Evolutionary conservation across 192 early-diverging fungal species (phyloP).

Genomic region (Spinellus fusiger): DNA sequence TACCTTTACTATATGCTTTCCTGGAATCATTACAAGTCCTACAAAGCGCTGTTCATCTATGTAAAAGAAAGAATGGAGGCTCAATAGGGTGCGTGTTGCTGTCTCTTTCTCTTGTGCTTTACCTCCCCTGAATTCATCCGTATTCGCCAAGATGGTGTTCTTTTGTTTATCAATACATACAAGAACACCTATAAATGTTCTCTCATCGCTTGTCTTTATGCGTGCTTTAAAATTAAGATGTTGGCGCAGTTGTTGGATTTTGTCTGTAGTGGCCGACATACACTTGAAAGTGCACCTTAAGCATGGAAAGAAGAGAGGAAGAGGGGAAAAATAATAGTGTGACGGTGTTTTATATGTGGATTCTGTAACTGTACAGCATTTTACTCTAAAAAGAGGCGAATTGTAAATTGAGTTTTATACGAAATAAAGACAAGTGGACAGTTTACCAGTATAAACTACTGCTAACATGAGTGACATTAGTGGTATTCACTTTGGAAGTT

Average conservation of each 20-base stretch:
- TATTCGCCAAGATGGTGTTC: conserved; percentile 63
- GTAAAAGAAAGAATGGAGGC: conserved; percentile 8
- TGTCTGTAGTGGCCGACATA: conserved; percentile 25
- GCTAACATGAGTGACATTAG: too few species aligned
- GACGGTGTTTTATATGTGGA: too few species aligned
- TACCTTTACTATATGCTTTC: conserved; percentile 56
- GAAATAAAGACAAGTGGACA: too few species aligned
- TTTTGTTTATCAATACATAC: conserved; percentile 68
- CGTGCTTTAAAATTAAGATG: conserved; percentile 48
- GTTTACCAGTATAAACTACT: too few species aligned
- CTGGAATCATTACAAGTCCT: conserved; percentile 74
- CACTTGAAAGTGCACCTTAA: too few species aligned
- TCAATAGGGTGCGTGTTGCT: not conserved
- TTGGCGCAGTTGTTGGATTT: conserved; percentile 41
- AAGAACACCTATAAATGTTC: conserved; percentile 63
- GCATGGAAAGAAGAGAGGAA: not conserved
- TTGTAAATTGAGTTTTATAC: too few species aligned
- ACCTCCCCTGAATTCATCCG: conserved; percentile 60
- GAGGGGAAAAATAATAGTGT: not conserved
- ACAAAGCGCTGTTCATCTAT: conserved; percentile 54
- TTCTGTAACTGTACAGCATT: too few species aligned
- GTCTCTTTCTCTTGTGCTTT: conserved; percentile 7
- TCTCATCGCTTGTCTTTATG: conserved; percentile 58
- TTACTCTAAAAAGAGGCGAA: too few species aligned
- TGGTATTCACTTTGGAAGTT: too few species aligned